Evolutionary conservation across 2,329 filamentous ascomycete species (phyloP), one percentile per base, ranked within the genome.

Genomic region (Talaromyces sp.): DNA sequence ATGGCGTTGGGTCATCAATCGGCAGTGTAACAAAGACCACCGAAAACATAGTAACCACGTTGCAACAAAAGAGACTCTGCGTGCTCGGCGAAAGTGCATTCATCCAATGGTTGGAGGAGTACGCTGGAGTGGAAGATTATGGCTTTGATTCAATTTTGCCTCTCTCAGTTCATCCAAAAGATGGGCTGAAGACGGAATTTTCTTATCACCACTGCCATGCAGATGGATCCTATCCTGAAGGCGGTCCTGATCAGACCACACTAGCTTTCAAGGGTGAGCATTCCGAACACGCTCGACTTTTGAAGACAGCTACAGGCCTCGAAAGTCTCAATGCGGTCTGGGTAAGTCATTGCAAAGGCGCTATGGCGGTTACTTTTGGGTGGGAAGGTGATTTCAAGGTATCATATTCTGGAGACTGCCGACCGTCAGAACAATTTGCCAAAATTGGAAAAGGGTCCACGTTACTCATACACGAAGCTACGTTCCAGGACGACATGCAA

Each of bases 401-500:
- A 61, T 91, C 92, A 53, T 99, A 96, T 78, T 96, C 91, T 4
- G 95, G 95, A 60, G 95, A 99, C 78, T 98, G 93, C 73, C 85
- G 95, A 7, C 95, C 95, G 0, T 91, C 86, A 4, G 69, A 77
- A 2, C 71, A 77, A 0, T 97, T 99, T 71, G 85, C 86, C 0
- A 67, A 75, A 13, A 89, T 93, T 57, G 96, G 91, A 53, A 78
- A 79, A 53, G 87, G 87, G 64, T 88, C 89, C 1, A 96, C 93
- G 15, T 83, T 99, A 7, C 85, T 97, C 5, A 86, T 99, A 60
- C 95, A 99, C 78, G 95, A 99, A 81, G 93, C 92, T 64, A 99
- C 95, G 0, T 98, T 99, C 71, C 91, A 95, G 67, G 91, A 96
- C 71, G 91, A 95, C 69, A 84, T 96, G 68, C 69, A 76, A 44